phyloP scores from a whole-genome alignment of 495 filamentous ascomycete species.

The Aspergillus nidulans region DNA sequence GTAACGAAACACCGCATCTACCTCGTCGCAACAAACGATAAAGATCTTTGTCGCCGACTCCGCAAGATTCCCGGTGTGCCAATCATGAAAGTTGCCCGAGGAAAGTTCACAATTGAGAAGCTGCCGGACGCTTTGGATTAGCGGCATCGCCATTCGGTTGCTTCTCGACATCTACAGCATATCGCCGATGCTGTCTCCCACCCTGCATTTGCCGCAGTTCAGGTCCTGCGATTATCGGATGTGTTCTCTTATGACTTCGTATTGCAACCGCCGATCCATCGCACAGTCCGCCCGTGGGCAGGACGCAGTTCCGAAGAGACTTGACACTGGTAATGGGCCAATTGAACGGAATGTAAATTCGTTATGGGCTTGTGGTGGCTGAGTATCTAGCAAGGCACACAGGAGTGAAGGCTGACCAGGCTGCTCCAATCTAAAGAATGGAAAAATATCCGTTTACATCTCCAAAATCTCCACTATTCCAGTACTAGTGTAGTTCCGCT shows the following conservation, averaged over 20 bases:
- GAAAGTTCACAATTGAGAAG: conserved; percentile 90
- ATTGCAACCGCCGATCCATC: neutral
- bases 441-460: conserved; percentile 1
- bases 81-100: conserved; percentile 67
- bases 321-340: neutral
- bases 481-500: neutral
- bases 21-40: conserved; percentile 87
- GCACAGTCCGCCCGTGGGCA: neutral
- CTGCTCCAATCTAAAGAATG: neutral
- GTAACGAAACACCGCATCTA: conserved; percentile 70
- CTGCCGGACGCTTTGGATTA: conserved; percentile 72
- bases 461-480: neutral
- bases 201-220: conserved; percentile 5
- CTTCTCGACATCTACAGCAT: neutral
- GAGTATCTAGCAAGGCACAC: neutral
- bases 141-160: neutral
- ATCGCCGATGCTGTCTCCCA: conserved; percentile 1
- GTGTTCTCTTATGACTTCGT: neutral
- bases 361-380: neutral
- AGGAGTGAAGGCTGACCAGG: neutral
- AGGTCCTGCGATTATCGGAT: neutral
- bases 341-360: neutral
- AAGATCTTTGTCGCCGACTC: conserved; percentile 68
- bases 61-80: conserved; percentile 46
- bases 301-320: neutral